Evolutionary conservation across 1,284 basidiomycete species (phyloP), one percentile per base, ranked within the genome.

Genomic region (Heterobasidion annosum): DNA sequence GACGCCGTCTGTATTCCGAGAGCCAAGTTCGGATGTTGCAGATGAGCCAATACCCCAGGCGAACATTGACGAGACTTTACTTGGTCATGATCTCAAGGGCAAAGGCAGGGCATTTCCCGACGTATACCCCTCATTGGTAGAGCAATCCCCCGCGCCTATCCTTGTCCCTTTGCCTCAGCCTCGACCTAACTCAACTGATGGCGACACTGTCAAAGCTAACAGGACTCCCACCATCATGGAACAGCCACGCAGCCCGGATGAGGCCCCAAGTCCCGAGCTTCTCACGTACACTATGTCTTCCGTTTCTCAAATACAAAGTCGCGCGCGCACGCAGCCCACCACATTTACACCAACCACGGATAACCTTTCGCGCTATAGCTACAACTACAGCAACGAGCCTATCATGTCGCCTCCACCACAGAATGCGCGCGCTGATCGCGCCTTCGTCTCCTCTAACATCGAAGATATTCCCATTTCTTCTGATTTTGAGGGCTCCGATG

Each of bases 401-500:
- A 40, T 40, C 8, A n/a, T n/a, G n/a, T 40, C 37, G 19, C 46
- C 18, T 13, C 12, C 33, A 13, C 2, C 43, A 10, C 43, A 45
- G 43, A 57, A 4, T 50, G 32, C 57, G 51, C 4, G 53, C 52
- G 15, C 57, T 53, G 10, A 54, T 50, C 25, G 56, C 48, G 48
- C 6, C 48, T 42, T 5, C 53, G 47, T n/a, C 43, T 13, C 32
- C 46, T 48, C 1, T 49, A 50, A 47, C 33, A 57, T 37, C 10
- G 60, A 61, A 5, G 55, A 61, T 45, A 43, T 61, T 50, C 57
- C 57, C 19, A 42, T 61, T 15, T 58, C 59, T 1, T 60, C 60
- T 0, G 48, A 53, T 37, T 10, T 61, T 18, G 61, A 60, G 5
- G 47, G 35, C 12, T 50, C 56, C 12, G 59, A 58, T 1, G 58